A percentile compares a stretch with the other conserved stretches of the same genome.
Evolutionary conservation across 495 filamentous ascomycete species (phyloP).

Genomic region (Penicillium lividum): DNA sequence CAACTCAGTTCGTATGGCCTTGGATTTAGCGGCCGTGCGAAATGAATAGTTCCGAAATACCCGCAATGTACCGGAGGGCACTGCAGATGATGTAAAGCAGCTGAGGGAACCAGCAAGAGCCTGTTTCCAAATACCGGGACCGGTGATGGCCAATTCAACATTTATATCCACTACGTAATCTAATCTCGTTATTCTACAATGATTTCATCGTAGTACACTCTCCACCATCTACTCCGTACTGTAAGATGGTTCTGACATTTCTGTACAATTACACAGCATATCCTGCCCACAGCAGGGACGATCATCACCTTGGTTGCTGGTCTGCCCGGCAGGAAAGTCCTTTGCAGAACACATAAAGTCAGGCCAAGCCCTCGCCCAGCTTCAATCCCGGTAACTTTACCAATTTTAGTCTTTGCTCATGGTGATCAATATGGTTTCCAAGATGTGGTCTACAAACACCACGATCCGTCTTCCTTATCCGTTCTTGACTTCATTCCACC

Average conservation of each 20-base stretch:
- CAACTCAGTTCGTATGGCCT: no score
- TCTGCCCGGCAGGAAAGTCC: background rate
- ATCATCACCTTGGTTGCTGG: background rate
- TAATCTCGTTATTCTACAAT: background rate
- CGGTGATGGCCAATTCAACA: background rate
- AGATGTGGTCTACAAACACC: background rate
- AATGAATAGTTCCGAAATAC: background rate
- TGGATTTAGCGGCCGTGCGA: no score
- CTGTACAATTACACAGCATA: background rate
- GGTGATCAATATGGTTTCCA: conserved; percentile 1
- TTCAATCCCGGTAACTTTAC: background rate
- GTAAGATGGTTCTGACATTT: background rate
- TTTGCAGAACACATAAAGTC: background rate
- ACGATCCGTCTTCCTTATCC: conserved; percentile 5
- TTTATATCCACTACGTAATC: background rate
- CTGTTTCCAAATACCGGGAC: conserved; percentile 1
- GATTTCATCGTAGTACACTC: background rate
- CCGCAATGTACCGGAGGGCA: background rate
- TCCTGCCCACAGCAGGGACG: background rate
- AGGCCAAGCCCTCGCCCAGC: background rate
- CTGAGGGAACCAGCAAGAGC: background rate
- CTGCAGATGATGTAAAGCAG: background rate
- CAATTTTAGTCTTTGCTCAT: background rate
- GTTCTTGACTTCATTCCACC: background rate
- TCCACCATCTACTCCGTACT: no score